Percentiles rank a stretch among this genome's conserved stretches.
phyloP scores from a whole-genome alignment of 129 eudicot genomes.

The Flaveria bidentis region DNA sequence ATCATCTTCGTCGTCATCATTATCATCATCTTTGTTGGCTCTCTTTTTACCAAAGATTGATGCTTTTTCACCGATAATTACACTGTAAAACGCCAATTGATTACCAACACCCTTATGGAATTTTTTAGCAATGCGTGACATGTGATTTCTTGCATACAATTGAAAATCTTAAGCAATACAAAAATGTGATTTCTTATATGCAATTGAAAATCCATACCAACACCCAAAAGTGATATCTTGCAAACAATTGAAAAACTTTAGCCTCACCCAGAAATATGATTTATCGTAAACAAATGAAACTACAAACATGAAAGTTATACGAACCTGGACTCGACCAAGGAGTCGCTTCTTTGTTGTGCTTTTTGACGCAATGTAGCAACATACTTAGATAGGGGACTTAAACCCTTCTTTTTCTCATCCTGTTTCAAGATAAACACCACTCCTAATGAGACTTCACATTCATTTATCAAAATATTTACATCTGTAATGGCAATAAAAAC shows the following conservation, averaged over 20 bases:
- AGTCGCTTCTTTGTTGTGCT: conserved; percentile 62
- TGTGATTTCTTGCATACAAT: background rate
- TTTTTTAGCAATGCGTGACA: background rate
- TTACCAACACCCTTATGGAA: conserved; percentile 10
- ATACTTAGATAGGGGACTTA: conserved; percentile 64
- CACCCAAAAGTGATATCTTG: conserved; percentile 22
- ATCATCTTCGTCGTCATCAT: conserved; percentile 42
- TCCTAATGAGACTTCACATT: conserved; percentile 2
- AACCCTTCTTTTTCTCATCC: conserved; percentile 63
- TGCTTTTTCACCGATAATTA: conserved; percentile 66
- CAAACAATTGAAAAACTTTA: background rate
- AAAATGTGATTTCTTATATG: background rate
- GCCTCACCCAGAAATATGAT: background rate
- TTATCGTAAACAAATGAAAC: background rate
- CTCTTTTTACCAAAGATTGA: conserved; percentile 58
- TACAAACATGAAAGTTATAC: conserved; percentile 19
- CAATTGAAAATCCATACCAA: conserved; percentile 6
- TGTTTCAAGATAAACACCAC: conserved; percentile 26
- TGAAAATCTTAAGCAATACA: conserved; percentile 16
- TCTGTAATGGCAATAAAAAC: background rate
- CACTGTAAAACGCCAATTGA: conserved; percentile 47
- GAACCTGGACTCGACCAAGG: conserved; percentile 58
- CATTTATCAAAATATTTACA: background rate
- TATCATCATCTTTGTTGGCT: conserved; percentile 46
- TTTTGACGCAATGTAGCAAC: conserved; percentile 59